These are phyloP conservation scores for Rhizoclosmatium sp. DNA, from an alignment of 192 early-diverging fungal species.

Conservation along the genomic window DNA sequence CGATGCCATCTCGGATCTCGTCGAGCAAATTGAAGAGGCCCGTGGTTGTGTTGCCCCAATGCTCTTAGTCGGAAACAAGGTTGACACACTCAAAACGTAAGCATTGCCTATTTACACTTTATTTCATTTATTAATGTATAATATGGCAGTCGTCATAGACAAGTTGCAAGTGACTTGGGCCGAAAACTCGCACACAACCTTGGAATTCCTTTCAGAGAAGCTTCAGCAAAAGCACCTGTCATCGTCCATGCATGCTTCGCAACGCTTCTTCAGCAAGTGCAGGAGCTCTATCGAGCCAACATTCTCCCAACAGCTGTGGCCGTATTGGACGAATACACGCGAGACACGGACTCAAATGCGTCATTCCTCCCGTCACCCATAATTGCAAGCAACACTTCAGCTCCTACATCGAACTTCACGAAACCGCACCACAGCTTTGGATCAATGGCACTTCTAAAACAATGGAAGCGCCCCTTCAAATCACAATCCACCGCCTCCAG, in stretches of 20 bases:
- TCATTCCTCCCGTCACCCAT: background rate
- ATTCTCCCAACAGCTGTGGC: background rate
- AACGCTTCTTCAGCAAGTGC: background rate
- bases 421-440: background rate
- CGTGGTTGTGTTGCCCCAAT: slow-evolving; percentile 13
- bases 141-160: background rate
- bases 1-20: background rate
- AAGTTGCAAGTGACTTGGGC: background rate
- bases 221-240: background rate
- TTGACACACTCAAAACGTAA: background rate
- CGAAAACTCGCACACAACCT: background rate
- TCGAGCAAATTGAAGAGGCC: slow-evolving; percentile 2
- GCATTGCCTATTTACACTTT: background rate
- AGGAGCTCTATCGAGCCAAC: slow-evolving; percentile 9
- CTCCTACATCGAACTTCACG: background rate
- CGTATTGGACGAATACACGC: background rate
- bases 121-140: background rate
- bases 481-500: background rate
- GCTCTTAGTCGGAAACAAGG: slow-evolving; percentile 6
- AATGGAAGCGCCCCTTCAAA: background rate
- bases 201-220: slow-evolving; percentile 23
- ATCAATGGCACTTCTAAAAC: background rate
- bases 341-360: background rate
- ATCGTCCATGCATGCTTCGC: slow-evolving; percentile 3
- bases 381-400: background rate